A percentile compares a stretch with the other conserved stretches of the same genome.
phyloP scores from a whole-genome alignment of 208 protist genomes.

The Acanthamoeba royreba region DNA sequence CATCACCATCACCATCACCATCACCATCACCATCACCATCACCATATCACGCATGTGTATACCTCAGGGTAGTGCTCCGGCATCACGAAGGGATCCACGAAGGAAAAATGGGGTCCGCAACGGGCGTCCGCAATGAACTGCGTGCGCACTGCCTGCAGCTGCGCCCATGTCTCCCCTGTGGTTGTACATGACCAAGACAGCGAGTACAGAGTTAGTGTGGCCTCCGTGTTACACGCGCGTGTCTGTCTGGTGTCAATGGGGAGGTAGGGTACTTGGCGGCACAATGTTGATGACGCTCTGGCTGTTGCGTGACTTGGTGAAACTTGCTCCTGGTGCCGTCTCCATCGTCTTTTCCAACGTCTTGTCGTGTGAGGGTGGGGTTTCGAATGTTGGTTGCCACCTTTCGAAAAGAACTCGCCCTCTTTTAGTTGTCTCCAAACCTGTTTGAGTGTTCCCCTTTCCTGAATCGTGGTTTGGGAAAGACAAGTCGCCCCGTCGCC shows the following conservation, averaged over 20 bases:
- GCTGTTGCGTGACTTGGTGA: not conserved
- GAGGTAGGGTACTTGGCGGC: not conserved
- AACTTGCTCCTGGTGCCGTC: not conserved
- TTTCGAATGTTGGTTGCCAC: no score
- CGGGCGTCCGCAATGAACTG: not conserved
- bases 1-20: not conserved
- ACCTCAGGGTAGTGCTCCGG: not conserved
- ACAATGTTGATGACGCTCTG: slow-evolving; percentile 27
- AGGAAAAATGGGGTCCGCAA: slow-evolving; percentile 6
- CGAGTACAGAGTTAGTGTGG: no score
- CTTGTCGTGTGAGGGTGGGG: no score
- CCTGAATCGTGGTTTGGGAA: no score
- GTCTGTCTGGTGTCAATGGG: no score
- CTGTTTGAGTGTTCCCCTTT: no score
- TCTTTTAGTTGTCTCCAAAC: no score
- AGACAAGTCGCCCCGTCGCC: no score
- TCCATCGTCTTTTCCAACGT: no score
- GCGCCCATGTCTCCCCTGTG: not conserved
- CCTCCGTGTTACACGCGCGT: no score
- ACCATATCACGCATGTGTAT: not conserved
- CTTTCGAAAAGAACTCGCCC: no score
- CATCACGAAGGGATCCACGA: slow-evolving; percentile 15
- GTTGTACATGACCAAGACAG: no score
- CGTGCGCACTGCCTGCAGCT: not conserved
- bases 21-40: not conserved